A percentile compares a stretch with the other conserved stretches of the same genome.
These are phyloP conservation scores for Stylonectria norvegica DNA, from an alignment of 2,329 filamentous ascomycete genomes.

Conservation along the genomic window DNA sequence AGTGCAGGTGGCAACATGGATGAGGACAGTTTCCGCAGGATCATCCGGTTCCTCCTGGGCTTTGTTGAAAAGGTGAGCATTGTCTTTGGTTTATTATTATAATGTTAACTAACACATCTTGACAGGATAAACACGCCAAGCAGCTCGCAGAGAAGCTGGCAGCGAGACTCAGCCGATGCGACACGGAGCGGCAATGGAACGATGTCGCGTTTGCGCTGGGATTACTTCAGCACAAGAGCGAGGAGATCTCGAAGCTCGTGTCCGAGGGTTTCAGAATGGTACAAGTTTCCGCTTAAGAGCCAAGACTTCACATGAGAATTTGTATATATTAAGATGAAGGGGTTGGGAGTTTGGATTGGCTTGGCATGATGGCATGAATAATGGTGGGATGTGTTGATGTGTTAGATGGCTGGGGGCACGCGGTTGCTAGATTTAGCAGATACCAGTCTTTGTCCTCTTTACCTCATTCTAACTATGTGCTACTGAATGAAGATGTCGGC, in stretches of 20 bases:
- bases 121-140: constrained; percentile 91
- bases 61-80: constrained; percentile 90
- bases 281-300: constrained; percentile 54
- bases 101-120: constrained; percentile 18
- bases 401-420: constrained; percentile 15
- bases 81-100: background rate
- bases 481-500: too few species aligned
- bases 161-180: constrained; percentile 77
- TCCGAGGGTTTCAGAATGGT: constrained; percentile 73
- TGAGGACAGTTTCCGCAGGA: constrained; percentile 80
- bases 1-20: constrained; percentile 77
- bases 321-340: background rate
- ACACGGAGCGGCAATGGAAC: constrained; percentile 94
- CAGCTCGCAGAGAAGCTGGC: constrained; percentile 92
- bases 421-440: constrained; percentile 17
- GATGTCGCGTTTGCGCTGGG: constrained; percentile 92
- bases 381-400: constrained; percentile 17
- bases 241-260: constrained; percentile 77
- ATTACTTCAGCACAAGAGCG: constrained; percentile 86
- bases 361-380: constrained; percentile 23
- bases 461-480: too few species aligned
- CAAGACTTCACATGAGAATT: too few species aligned
- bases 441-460: constrained; percentile 15
- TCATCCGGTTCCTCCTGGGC: constrained; percentile 87
- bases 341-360: constrained; percentile 17